These are phyloP conservation scores for Geranomyces michiganensis DNA, from an alignment of 192 early-diverging fungal species.

Conservation along the genomic window DNA sequence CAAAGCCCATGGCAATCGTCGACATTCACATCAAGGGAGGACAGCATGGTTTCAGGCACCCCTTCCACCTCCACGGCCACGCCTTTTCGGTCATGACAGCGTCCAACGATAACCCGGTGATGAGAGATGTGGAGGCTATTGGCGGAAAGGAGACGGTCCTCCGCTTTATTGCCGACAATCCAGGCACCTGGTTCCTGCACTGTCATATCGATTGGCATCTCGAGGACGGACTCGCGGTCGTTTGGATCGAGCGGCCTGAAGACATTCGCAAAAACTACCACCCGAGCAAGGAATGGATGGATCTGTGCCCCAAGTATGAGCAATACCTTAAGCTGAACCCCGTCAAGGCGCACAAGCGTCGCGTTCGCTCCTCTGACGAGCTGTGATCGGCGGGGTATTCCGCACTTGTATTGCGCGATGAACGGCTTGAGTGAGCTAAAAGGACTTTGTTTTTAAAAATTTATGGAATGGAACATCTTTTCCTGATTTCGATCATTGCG, in stretches of 20 bases:
- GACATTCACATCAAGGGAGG: slow-evolving; percentile 74
- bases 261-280: slow-evolving; percentile 38
- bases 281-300: not conserved
- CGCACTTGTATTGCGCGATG: too few species aligned
- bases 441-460: too few species aligned
- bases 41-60: slow-evolving; percentile 68
- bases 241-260: slow-evolving; percentile 74
- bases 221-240: slow-evolving; percentile 70
- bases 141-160: slow-evolving; percentile 60
- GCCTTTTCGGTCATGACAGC: slow-evolving; percentile 68
- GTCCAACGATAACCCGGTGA: slow-evolving; percentile 58
- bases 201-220: slow-evolving; percentile 86
- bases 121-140: slow-evolving; percentile 75
- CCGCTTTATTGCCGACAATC: slow-evolving; percentile 79
- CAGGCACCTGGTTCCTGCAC: slow-evolving; percentile 82
- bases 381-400: too few species aligned
- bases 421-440: too few species aligned
- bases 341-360: too few species aligned
- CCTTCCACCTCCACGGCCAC: slow-evolving; percentile 87
- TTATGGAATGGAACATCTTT: too few species aligned
- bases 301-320: not conserved
- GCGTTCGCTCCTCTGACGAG: too few species aligned
- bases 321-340: not conserved
- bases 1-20: slow-evolving; percentile 61
- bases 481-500: too few species aligned